These are phyloP conservation scores for Circinella minor DNA, from an alignment of 371 early-diverging fungal genomes.

Conservation along the genomic window DNA sequence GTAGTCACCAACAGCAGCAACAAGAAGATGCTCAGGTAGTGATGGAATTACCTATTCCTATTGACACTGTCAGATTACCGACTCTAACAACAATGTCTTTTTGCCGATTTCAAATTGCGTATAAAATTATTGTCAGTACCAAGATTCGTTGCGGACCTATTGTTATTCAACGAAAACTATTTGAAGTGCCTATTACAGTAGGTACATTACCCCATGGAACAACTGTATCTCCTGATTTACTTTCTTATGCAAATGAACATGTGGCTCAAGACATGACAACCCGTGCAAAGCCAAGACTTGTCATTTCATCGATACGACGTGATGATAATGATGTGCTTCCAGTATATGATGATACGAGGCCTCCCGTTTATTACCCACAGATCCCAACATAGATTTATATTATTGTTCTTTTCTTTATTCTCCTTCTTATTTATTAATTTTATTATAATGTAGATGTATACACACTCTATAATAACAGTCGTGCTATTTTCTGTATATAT, in stretches of 20 bases:
- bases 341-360: not conserved
- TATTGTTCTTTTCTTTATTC: too few species aligned
- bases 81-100: not conserved
- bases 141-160: constrained; percentile 4
- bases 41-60: not conserved
- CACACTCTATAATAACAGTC: too few species aligned
- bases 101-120: not conserved
- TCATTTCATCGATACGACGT: not conserved
- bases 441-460: too few species aligned
- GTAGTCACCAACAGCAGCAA: too few species aligned
- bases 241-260: not conserved
- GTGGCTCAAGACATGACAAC: not conserved
- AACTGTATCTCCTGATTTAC: constrained; percentile 8
- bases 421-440: too few species aligned
- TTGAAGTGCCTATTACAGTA: constrained; percentile 10
- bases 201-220: constrained; percentile 14
- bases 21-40: not conserved
- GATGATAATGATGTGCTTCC: not conserved
- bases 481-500: too few species aligned
- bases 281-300: not conserved
- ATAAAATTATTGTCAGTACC: constrained; percentile 1
- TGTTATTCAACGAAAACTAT: constrained; percentile 4
- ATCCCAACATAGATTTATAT: too few species aligned
- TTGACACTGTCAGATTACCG: too few species aligned
- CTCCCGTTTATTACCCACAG: not conserved